Conservation (phyloP, 306 rosid species). For the Erythrophleum fordii region DNA sequence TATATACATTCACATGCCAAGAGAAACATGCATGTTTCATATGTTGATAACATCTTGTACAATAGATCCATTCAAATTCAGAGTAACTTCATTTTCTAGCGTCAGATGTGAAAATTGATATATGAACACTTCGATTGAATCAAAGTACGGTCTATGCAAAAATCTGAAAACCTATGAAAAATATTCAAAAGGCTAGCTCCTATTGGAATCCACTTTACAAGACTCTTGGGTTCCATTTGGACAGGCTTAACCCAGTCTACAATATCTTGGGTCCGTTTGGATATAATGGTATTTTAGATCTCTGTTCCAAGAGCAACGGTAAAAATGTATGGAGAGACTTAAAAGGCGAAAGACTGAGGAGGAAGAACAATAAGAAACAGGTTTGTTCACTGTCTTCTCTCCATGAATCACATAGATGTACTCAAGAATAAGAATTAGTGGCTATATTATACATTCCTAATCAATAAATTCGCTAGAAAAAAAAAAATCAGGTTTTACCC, state of each 20-base stretch:
- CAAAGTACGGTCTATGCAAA: not conserved
- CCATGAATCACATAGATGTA: not conserved
- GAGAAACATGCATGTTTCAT: no score
- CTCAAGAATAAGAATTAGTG: not conserved
- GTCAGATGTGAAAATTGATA: not conserved
- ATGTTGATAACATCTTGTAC: not conserved
- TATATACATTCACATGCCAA: no score
- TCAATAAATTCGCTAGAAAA: not conserved
- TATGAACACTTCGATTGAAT: not conserved
- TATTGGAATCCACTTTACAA: not conserved
- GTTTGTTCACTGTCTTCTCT: not conserved
- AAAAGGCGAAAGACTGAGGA: not conserved
- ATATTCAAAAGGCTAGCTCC: conserved; percentile 5
- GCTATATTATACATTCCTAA: not conserved
- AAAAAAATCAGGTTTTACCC: not conserved
- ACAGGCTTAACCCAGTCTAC: not conserved
- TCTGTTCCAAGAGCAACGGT: not conserved
- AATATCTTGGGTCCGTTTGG: not conserved
- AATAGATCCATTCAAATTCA: not conserved
- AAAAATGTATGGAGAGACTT: not conserved
- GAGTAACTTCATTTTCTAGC: not conserved
- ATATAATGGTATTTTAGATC: not conserved
- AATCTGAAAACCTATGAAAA: not conserved
- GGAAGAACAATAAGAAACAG: not conserved
- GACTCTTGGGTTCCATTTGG: not conserved